phyloP scores from a whole-genome alignment of 2,329 filamentous ascomycete species.

The Microsporum canis region DNA sequence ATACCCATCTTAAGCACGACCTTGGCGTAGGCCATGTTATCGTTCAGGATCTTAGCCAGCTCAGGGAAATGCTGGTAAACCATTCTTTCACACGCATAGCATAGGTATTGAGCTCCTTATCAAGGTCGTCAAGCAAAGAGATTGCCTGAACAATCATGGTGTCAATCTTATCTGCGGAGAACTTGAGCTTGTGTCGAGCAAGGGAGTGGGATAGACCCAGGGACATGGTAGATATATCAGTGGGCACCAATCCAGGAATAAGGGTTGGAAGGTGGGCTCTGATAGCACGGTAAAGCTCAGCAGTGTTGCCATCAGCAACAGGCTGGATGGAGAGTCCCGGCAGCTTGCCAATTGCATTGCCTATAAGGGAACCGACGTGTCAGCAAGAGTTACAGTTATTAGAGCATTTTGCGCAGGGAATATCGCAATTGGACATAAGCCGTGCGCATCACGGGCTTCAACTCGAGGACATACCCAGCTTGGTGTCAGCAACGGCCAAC shows the following conservation, averaged over 20 bases:
- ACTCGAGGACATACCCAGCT: slow-evolving; percentile 48
- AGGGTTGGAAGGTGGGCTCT: slow-evolving; percentile 81
- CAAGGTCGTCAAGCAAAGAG: slow-evolving; percentile 82
- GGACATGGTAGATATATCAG: slow-evolving; percentile 87
- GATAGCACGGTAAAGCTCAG: slow-evolving; percentile 88
- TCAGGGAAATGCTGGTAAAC: slow-evolving; percentile 99
- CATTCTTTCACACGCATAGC: slow-evolving; percentile 99
- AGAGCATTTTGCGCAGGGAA: background rate
- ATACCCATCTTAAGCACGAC: slow-evolving; percentile 84
- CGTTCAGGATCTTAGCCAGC: slow-evolving; percentile 91
- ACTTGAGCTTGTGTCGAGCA: slow-evolving; percentile 95
- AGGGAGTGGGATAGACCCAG: slow-evolving; percentile 94
- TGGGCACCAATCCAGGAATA: slow-evolving; percentile 73
- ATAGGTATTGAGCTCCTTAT: slow-evolving; percentile 98
- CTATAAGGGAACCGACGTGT: slow-evolving; percentile 22
- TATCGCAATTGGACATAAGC: background rate
- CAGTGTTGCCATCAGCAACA: slow-evolving; percentile 68
- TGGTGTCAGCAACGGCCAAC: slow-evolving; percentile 84
- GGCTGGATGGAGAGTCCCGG: slow-evolving; percentile 76
- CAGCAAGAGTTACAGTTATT: background rate
- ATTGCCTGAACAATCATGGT: slow-evolving; percentile 99
- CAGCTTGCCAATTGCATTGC: slow-evolving; percentile 82
- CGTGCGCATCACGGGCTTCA: background rate
- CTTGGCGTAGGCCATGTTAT: slow-evolving; percentile 87
- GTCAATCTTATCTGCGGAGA: slow-evolving; percentile 96